These are phyloP conservation scores for Castanea crenata DNA, from an alignment of 306 rosid species.

Conservation along the genomic window DNA sequence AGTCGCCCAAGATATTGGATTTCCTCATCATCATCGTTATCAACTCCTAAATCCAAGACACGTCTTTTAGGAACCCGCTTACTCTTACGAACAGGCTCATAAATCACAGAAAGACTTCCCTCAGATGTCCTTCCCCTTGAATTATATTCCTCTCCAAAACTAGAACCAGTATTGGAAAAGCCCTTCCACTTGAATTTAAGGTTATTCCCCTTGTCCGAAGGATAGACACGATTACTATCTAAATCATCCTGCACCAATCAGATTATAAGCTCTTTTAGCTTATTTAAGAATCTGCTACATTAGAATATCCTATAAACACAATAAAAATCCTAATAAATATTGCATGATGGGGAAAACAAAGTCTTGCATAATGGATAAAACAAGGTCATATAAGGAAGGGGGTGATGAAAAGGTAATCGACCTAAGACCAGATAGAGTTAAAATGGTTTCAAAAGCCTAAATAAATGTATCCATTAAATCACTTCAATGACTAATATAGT, in stretches of 20 bases:
- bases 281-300: background rate
- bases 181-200: constrained; percentile 5
- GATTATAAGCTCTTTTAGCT: background rate
- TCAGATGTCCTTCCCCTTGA: background rate
- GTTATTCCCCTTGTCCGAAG: constrained; percentile 17
- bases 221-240: constrained; percentile 9
- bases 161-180: background rate
- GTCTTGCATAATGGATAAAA: background rate
- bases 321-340: background rate
- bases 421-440: background rate
- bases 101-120: background rate
- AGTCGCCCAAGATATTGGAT: constrained; percentile 32
- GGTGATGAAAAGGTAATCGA: background rate
- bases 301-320: background rate
- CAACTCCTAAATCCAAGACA: constrained; percentile 20
- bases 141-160: constrained; percentile 15
- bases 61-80: constrained; percentile 37
- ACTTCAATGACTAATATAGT: no score
- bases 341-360: background rate
- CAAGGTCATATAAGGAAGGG: background rate
- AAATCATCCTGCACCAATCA: constrained; percentile 27
- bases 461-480: background rate
- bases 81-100: constrained; percentile 34
- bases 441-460: background rate
- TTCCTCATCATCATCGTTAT: constrained; percentile 31